These are phyloP conservation scores for Erysimum cheiri DNA, from an alignment of 441 rosid genomes.

Conservation along the genomic window DNA sequence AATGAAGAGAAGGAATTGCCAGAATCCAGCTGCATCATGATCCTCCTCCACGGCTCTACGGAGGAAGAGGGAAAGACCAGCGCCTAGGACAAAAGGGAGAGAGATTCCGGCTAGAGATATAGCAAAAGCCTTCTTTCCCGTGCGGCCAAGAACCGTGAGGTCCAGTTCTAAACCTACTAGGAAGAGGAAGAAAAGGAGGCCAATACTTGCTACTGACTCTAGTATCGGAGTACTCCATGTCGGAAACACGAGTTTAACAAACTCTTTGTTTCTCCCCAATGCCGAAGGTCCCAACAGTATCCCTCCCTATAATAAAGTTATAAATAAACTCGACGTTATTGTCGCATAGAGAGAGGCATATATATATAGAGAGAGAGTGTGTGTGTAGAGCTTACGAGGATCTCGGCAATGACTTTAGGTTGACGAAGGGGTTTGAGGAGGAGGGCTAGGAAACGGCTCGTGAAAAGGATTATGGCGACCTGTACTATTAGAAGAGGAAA, in stretches of 20 bases:
- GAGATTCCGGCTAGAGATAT: constrained; percentile 59
- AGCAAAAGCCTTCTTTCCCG: constrained; percentile 47
- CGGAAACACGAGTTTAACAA: constrained; percentile 49
- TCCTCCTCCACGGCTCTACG: constrained; percentile 42
- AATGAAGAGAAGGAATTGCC: constrained; percentile 57
- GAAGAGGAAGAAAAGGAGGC: constrained; percentile 63
- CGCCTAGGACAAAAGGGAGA: constrained; percentile 53
- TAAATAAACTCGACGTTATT: background rate
- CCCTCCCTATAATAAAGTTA: constrained; percentile 50
- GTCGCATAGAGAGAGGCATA: no score
- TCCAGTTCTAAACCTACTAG: constrained; percentile 67
- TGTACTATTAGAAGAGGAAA: constrained; percentile 30
- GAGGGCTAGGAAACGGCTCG: constrained; percentile 30
- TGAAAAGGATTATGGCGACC: constrained; percentile 5
- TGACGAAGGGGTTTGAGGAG: constrained; percentile 33
- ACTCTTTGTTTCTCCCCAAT: constrained; percentile 50
- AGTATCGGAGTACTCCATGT: constrained; percentile 60
- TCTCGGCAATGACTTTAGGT: constrained; percentile 36
- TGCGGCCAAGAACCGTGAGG: constrained; percentile 42
- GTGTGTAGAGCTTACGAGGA: constrained; percentile 35
- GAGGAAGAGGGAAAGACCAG: constrained; percentile 47
- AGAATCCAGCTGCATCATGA: constrained; percentile 49
- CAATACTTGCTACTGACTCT: constrained; percentile 60
- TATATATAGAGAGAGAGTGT: no score
- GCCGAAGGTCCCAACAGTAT: constrained; percentile 63